Base-by-base conservation (phyloP, 306 rosid species). In the Fagus crenata region DNA sequence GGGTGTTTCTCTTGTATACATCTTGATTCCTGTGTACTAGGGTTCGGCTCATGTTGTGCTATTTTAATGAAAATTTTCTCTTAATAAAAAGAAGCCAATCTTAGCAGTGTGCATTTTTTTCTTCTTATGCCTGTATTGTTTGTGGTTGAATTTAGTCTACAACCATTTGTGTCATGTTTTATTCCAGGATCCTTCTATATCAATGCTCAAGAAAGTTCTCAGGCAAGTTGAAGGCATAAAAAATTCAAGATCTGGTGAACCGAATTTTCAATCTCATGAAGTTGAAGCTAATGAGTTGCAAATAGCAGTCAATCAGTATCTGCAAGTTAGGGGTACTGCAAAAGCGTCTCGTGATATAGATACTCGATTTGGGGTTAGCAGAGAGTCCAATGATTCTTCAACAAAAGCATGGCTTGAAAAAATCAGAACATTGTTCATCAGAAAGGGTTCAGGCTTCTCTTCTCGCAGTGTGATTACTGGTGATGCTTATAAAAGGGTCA, bases 361-460 rank as follows among this genome's bases (percentile, higher is more conserved):
- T 79, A 71, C 89, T 11, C 89, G 80, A 39, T 89, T 53, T 73
- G 97, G 97, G 61, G 91, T 91, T 7, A 90, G 77, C 65, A 95
- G 91, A 78, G 96, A 92, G 78, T 83, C 78, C 15, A 87, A 70
- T 72, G 86, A 76, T 1, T 90, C 97, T 3, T 86, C 99, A 2
- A 92, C 92, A 14, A 90, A 95, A 82, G 93, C 89, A 22, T 95
- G 99, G 99, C 90, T 92, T 7, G 99, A 95, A 56, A 95, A 95
- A 67, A 95, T 95, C 90, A 89, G 96, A 71, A 92, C 97, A 2
- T 65, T 95, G 33, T 92, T 95, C 73, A 95, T 95, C 49, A 83
- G 96, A 80, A 95, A 95, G 85, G 97, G 99, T 28, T 92, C 97
- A 0, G 99, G 99, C n/a, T 95, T 95, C 88, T 95, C 99, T 53